phyloP scores from a whole-genome alignment of 2,329 filamentous ascomycete genomes.

The Dissoconium aciculare region DNA sequence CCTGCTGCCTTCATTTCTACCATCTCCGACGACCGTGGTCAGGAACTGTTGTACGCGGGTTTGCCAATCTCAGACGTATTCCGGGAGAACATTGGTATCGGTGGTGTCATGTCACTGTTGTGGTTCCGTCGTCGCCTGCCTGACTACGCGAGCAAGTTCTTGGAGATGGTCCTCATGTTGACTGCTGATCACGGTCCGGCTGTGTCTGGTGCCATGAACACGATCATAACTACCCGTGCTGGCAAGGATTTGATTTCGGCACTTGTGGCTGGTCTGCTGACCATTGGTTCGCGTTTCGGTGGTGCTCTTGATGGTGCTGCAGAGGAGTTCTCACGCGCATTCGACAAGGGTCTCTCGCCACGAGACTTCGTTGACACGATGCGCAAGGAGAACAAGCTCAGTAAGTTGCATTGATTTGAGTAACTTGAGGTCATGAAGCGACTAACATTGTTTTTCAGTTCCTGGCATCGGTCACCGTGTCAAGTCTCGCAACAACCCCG shows the following conservation, averaged over 20 bases:
- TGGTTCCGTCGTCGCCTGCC: conserved; percentile 99
- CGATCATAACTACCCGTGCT: conserved; percentile 97
- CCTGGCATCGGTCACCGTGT: conserved; percentile 98
- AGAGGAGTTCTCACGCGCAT: conserved; percentile 95
- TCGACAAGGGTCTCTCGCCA: conserved; percentile 93
- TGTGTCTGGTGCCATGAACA: conserved; percentile 99
- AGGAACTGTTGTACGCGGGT: conserved; percentile 95
- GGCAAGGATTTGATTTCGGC: conserved; percentile 97
- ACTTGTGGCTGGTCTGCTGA: conserved; percentile 89
- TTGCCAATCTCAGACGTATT: conserved; percentile 99
- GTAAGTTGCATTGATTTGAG: conserved; percentile 40
- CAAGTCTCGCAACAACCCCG: conserved; percentile 99
- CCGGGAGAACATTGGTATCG: conserved; percentile 95
- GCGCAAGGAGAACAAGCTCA: conserved; percentile 99
- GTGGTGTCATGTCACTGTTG: conserved; percentile 97
- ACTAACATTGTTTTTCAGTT: conserved; percentile 38
- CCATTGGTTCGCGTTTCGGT: conserved; percentile 95
- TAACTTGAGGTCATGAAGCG: no score
- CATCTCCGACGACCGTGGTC: conserved; percentile 98
- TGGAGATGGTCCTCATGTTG: conserved; percentile 99
- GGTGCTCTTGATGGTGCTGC: conserved; percentile 95
- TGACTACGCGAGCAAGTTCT: conserved; percentile 91
- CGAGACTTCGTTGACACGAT: conserved; percentile 98
- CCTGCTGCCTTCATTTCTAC: conserved; percentile 99
- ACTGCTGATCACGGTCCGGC: conserved; percentile 98